Evolutionary conservation across 2,329 filamentous ascomycete species (phyloP).

Genomic region (Colletotrichum orbiculare): DNA sequence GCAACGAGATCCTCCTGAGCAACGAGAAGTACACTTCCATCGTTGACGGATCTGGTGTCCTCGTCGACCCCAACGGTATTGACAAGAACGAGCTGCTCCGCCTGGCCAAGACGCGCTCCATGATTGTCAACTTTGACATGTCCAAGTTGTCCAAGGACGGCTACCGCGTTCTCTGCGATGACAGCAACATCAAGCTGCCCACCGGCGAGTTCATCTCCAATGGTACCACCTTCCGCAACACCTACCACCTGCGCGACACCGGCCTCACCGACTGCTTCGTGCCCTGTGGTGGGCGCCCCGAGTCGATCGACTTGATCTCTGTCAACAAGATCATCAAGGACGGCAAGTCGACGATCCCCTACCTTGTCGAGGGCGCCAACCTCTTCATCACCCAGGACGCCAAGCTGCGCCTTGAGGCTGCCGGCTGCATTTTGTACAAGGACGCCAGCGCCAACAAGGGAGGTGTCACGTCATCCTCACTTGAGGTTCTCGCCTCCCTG

Average conservation of each 20-base stretch:
- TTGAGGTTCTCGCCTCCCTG: slow-evolving; percentile 93
- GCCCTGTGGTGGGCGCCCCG: slow-evolving; percentile 93
- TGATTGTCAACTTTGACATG: slow-evolving; percentile 89
- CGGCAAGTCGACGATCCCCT: slow-evolving; percentile 88
- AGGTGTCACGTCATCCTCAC: slow-evolving; percentile 95
- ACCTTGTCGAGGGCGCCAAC: slow-evolving; percentile 98
- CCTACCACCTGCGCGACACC: slow-evolving; percentile 87
- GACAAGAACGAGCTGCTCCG: slow-evolving; percentile 85
- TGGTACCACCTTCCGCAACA: slow-evolving; percentile 96
- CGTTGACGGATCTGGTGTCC: slow-evolving; percentile 95
- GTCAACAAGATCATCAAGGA: slow-evolving; percentile 90
- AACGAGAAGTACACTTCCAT: slow-evolving; percentile 96
- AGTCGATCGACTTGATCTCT: slow-evolving; percentile 92
- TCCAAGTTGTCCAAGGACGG: slow-evolving; percentile 88
- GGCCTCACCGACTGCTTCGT: slow-evolving; percentile 89
- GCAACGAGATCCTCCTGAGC: slow-evolving; percentile 95
- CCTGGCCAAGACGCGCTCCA: slow-evolving; percentile 85
- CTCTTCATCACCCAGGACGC: slow-evolving; percentile 99
- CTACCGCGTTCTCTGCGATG: slow-evolving; percentile 92
- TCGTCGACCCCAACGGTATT: slow-evolving; percentile 91
- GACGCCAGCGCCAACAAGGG: slow-evolving; percentile 99
- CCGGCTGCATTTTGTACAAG: slow-evolving; percentile 96
- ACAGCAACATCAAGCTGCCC: slow-evolving; percentile 88
- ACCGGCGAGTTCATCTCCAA: slow-evolving; percentile 88
- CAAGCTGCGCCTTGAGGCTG: slow-evolving; percentile 92